Evolutionary conservation across 257 asterid genomes (phyloP).

Genomic region (Plantago ovata): DNA sequence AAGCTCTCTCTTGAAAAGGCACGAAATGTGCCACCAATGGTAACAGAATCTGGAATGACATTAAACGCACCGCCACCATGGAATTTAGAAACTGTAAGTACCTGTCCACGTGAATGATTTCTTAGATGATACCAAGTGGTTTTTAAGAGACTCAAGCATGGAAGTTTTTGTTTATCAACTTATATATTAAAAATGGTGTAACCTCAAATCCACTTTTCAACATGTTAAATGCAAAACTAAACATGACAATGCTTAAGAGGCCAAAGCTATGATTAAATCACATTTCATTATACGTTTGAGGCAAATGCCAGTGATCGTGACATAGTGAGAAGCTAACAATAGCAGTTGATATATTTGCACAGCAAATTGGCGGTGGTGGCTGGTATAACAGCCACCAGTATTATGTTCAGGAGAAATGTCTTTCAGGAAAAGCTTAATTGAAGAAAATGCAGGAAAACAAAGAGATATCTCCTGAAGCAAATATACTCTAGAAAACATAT

Average conservation of each 20-base stretch:
- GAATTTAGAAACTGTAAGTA: constrained; percentile 76
- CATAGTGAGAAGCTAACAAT: too few species aligned
- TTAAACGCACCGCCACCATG: constrained; percentile 92
- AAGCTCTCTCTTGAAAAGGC: constrained; percentile 73
- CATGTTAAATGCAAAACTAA: neutral
- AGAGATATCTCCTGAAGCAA: neutral
- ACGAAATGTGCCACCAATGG: constrained; percentile 86
- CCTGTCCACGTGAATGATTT: constrained; percentile 39
- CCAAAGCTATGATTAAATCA: neutral
- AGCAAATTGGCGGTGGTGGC: too few species aligned
- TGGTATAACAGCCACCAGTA: too few species aligned
- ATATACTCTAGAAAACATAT: neutral
- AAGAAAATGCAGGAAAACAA: neutral
- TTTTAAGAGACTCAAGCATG: too few species aligned
- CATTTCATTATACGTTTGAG: neutral
- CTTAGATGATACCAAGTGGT: constrained; percentile 1
- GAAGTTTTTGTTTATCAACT: too few species aligned
- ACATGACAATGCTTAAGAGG: neutral
- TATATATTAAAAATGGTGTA: neutral
- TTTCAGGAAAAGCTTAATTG: neutral
- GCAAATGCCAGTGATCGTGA: too few species aligned
- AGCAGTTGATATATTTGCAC: too few species aligned
- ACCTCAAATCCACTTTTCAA: neutral
- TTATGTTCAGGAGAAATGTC: neutral
- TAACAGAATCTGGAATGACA: constrained; percentile 89